Percentiles rank a stretch among this genome's conserved stretches.
Conservation (phyloP, 108 stramenopile species). For the Pseudonitzschia delicatissima region DNA sequence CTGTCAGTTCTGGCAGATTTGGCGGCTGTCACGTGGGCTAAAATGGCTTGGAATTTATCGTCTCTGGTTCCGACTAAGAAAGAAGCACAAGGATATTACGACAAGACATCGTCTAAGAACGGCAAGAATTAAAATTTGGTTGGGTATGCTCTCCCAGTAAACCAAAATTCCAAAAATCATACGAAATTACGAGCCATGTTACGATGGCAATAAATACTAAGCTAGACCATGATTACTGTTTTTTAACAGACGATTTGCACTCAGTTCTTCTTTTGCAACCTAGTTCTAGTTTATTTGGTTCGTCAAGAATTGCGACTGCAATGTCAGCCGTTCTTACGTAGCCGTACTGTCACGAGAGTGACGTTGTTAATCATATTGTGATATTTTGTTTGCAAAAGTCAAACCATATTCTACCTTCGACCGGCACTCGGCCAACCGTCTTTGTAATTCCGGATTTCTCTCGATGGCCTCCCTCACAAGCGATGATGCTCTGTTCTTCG, state of each 20-base stretch:
- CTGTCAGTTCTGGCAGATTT: constrained; percentile 57
- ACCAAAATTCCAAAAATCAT: no score
- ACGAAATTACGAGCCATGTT: no score
- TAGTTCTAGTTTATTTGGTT: no score
- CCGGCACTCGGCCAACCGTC: background rate
- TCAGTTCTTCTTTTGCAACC: no score
- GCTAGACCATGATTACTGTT: no score
- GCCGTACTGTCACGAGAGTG: no score
- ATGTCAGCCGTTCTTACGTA: no score
- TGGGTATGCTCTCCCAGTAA: no score
- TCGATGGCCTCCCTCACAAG: constrained; percentile 5
- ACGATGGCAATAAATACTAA: no score
- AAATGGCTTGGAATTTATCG: constrained; percentile 64
- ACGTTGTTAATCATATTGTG: no score
- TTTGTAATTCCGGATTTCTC: background rate
- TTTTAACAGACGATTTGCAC: no score
- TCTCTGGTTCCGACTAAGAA: constrained; percentile 70
- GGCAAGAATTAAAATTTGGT: background rate
- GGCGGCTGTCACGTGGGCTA: constrained; percentile 57
- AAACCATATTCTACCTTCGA: background rate
- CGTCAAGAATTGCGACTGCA: no score
- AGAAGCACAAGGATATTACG: constrained; percentile 55
- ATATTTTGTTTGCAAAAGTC: constrained; percentile 2
- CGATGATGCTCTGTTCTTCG: constrained; percentile 1
- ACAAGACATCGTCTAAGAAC: constrained; percentile 10